phyloP scores from a whole-genome alignment of 768 basidiomycete species.

The Leccinum arenicola region DNA sequence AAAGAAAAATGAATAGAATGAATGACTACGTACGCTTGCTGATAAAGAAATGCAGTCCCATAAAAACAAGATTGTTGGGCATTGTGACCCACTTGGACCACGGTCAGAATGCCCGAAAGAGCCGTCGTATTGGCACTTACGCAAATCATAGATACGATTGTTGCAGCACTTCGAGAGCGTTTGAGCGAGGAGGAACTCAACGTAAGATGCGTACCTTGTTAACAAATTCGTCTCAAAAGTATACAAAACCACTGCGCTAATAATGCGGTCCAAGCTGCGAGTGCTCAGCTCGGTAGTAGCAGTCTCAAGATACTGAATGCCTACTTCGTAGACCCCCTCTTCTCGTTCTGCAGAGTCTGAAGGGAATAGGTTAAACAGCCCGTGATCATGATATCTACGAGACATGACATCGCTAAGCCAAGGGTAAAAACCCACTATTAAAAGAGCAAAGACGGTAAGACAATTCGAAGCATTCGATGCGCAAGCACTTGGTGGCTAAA shows the following conservation, averaged over 20 bases:
- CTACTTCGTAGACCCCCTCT: conserved; percentile 40
- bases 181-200: not conserved
- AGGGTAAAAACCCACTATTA: conserved; percentile 49
- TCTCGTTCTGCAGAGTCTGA: conserved; percentile 36
- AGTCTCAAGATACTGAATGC: not conserved
- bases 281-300: not conserved
- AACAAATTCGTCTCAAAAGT: conserved; percentile 52
- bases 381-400: conserved; percentile 50
- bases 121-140: conserved; percentile 27
- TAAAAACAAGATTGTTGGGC: conserved; percentile 47
- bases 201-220: conserved; percentile 36
- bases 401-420: conserved; percentile 48
- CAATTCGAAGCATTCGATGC: not conserved
- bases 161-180: conserved; percentile 33
- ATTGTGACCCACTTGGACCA: conserved; percentile 42
- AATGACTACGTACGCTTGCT: conserved; percentile 40
- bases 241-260: conserved; percentile 48
- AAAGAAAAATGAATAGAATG: not conserved
- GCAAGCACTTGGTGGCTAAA: not conserved
- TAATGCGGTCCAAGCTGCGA: conserved; percentile 43
- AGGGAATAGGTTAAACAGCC: conserved; percentile 43
- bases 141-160: conserved; percentile 41
- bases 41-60: conserved; percentile 54
- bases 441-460: not conserved
- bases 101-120: not conserved